Evolutionary conservation across 2,329 filamentous ascomycete genomes (phyloP).

Genomic region (Paramyrothecium roridum): DNA sequence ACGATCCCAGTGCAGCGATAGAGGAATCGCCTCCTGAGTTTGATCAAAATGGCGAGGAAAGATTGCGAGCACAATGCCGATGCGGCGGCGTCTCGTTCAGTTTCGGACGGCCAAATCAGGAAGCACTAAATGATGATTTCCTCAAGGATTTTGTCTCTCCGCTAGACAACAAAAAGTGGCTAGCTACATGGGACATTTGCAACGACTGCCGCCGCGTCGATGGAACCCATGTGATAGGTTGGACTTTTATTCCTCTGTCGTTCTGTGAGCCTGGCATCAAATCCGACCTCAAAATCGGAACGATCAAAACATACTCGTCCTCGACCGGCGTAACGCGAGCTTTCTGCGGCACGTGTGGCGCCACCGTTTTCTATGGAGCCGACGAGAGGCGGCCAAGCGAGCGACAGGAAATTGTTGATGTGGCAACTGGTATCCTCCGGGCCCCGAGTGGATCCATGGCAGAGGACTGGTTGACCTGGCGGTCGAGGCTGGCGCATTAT

Average conservation of each 20-base stretch:
- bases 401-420: conserved; percentile 33
- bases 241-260: conserved; percentile 37
- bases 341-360: conserved; percentile 45
- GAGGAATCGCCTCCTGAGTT: conserved; percentile 24
- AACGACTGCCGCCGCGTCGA: conserved; percentile 40
- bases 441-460: conserved; percentile 41
- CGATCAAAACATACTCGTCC: conserved; percentile 37
- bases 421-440: conserved; percentile 41
- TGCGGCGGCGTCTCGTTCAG: conserved; percentile 47
- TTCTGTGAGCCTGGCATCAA: conserved; percentile 32
- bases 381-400: conserved; percentile 21
- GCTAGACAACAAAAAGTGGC: conserved; percentile 37
- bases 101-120: conserved; percentile 33
- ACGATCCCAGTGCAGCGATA: conserved; percentile 19
- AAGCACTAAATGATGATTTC: conserved; percentile 22
- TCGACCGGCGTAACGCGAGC: conserved; percentile 34
- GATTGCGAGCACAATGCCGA: conserved; percentile 40
- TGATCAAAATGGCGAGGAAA: conserved; percentile 30
- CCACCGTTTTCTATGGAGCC: conserved; percentile 35
- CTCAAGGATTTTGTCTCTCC: conserved; percentile 31
- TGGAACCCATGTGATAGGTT: conserved; percentile 38
- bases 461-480: conserved; percentile 45
- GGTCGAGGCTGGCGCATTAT: conserved; percentile 29
- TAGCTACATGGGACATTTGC: conserved; percentile 37
- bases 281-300: conserved; percentile 35